These are phyloP conservation scores for Alternaria atra DNA, from an alignment of 2,329 filamentous ascomycete species.

Conservation along the genomic window DNA sequence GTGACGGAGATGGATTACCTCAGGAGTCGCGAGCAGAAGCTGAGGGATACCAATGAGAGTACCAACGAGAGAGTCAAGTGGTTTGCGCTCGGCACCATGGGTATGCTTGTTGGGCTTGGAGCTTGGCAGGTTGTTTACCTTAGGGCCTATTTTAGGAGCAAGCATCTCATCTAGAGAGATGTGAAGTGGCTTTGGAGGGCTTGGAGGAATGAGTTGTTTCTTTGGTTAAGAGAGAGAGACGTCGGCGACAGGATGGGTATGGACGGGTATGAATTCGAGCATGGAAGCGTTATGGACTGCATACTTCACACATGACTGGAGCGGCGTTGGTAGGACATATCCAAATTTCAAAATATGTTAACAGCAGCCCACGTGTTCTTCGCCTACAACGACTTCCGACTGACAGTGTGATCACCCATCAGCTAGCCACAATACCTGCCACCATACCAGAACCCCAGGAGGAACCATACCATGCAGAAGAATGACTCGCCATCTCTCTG, in stretches of 20 bases:
- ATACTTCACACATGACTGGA: slow-evolving; percentile 28
- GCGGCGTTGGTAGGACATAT: slow-evolving; percentile 35
- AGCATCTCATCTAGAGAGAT: slow-evolving; percentile 59
- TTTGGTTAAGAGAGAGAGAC: slow-evolving; percentile 10
- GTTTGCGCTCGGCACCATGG: slow-evolving; percentile 95
- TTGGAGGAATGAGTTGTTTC: background rate
- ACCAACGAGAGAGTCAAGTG: slow-evolving; percentile 98
- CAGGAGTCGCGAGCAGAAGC: slow-evolving; percentile 86
- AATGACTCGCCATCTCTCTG: too few relatives aligned
- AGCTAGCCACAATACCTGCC: too few relatives aligned
- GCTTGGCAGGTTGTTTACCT: slow-evolving; percentile 98
- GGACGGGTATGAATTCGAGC: slow-evolving; percentile 28
- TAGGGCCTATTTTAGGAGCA: slow-evolving; percentile 84
- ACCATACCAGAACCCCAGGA: too few relatives aligned
- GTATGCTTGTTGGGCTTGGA: slow-evolving; percentile 86
- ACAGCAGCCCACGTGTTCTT: background rate
- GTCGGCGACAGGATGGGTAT: background rate
- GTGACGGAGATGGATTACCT: slow-evolving; percentile 97
- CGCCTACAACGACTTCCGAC: background rate
- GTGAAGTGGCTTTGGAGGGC: too few relatives aligned
- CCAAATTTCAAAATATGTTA: slow-evolving; percentile 6
- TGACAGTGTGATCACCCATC: background rate
- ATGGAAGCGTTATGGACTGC: slow-evolving; percentile 21
- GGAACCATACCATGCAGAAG: too few relatives aligned
- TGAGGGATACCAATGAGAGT: slow-evolving; percentile 98